phyloP scores from a whole-genome alignment of 1,139 yeast species.

The Kurtzmaniella natalensis region DNA sequence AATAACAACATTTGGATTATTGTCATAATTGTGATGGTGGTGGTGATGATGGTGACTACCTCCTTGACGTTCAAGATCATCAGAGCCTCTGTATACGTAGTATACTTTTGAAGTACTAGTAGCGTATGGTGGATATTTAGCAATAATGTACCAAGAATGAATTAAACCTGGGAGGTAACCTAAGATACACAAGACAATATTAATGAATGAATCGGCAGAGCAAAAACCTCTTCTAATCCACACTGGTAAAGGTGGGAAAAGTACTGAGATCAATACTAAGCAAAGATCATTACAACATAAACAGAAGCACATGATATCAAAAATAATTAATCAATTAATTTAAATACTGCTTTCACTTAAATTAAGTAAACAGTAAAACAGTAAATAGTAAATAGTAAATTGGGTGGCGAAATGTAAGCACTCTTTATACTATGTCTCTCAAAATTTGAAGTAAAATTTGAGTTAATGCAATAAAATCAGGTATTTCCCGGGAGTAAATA shows the following conservation, averaged over 20 bases:
- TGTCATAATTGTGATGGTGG: constrained; percentile 10
- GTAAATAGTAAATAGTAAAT: too few relatives aligned
- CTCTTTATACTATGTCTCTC: too few relatives aligned
- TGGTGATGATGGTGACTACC: constrained; percentile 7
- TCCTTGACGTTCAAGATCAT: constrained; percentile 6
- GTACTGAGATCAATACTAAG: constrained; percentile 54
- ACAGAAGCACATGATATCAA: constrained; percentile 11
- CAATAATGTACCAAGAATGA: constrained; percentile 62
- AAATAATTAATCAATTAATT: too few relatives aligned
- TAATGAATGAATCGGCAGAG: constrained; percentile 56
- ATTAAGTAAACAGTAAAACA: too few relatives aligned
- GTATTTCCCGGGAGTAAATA: too few relatives aligned
- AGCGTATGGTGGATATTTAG: constrained; percentile 37
- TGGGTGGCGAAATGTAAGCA: too few relatives aligned
- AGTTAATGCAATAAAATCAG: too few relatives aligned
- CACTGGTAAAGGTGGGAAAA: constrained; percentile 72
- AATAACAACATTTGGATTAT: constrained; percentile 17
- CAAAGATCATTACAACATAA: constrained; percentile 45
- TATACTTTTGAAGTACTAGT: constrained; percentile 24
- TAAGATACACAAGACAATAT: constrained; percentile 50
- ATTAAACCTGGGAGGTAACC: constrained; percentile 70
- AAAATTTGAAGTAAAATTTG: too few relatives aligned
- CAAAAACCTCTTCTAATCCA: constrained; percentile 65
- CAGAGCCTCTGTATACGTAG: constrained; percentile 23
- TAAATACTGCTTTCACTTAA: too few relatives aligned